phyloP scores from a whole-genome alignment of 2,329 filamentous ascomycete genomes.

The Allantophomopsis cytisporea region DNA sequence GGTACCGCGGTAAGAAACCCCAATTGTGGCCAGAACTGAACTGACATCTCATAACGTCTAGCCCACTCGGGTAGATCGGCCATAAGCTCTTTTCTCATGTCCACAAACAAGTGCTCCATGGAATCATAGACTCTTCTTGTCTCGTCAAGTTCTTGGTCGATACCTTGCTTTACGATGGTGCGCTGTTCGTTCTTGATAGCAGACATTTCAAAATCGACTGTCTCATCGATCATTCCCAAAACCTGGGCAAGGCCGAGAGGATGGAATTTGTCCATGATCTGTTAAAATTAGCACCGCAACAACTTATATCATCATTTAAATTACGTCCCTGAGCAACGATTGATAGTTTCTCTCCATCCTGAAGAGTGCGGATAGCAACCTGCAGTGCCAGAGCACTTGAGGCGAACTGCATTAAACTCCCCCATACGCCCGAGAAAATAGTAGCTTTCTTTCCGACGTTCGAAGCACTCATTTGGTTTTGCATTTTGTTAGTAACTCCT shows the following conservation, averaged over 20 bases:
- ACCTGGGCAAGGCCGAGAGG: slow-evolving; percentile 45
- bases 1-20: slow-evolving; percentile 75
- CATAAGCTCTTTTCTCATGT: slow-evolving; percentile 52
- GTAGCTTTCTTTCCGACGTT: slow-evolving; percentile 15
- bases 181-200: slow-evolving; percentile 39
- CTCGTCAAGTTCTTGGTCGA: slow-evolving; percentile 63
- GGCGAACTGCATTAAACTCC: slow-evolving; percentile 56
- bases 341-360: slow-evolving; percentile 33
- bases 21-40: slow-evolving; percentile 82
- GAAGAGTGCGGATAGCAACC: slow-evolving; percentile 44
- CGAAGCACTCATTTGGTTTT: slow-evolving; percentile 11
- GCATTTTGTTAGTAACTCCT: slow-evolving; percentile 43
- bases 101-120: slow-evolving; percentile 58
- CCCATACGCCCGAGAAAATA: slow-evolving; percentile 58
- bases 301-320: background rate
- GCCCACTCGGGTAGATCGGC: slow-evolving; percentile 46
- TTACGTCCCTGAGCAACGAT: slow-evolving; percentile 37
- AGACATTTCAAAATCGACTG: slow-evolving; percentile 70
- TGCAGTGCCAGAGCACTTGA: slow-evolving; percentile 57
- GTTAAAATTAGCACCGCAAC: slow-evolving; percentile 3
- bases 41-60: slow-evolving; percentile 45
- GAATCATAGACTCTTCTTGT: slow-evolving; percentile 69
- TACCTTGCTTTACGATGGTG: slow-evolving; percentile 57
- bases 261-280: slow-evolving; percentile 49
- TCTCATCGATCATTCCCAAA: slow-evolving; percentile 57